A percentile compares a stretch with the other conserved stretches of the same genome.
Evolutionary conservation across 768 basidiomycete genomes (phyloP).

Genomic region (Suillus hirtellus): DNA sequence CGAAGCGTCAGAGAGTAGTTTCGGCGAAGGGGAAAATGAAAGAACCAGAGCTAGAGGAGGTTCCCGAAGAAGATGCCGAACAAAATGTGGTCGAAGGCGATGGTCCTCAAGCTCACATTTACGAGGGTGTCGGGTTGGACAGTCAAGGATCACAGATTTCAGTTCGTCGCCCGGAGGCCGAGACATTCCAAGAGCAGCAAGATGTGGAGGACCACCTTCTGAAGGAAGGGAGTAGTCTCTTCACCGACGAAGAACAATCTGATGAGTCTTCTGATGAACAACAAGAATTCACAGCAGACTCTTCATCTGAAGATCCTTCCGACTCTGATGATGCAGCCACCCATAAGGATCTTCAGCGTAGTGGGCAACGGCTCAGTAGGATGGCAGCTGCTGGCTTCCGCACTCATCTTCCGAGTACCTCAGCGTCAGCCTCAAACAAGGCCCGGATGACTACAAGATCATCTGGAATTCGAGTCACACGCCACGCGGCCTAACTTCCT

Average conservation of each 20-base stretch:
- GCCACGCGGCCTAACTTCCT: not conserved
- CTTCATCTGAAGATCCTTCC: conserved; percentile 15
- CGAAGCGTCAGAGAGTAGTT: not conserved
- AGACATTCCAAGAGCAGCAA: conserved; percentile 22
- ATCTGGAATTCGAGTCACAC: not conserved
- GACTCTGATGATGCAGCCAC: conserved; percentile 34
- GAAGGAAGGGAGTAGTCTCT: not conserved
- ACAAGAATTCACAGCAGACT: conserved; percentile 3
- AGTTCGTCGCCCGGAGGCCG: conserved; percentile 8
- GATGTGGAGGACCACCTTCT: conserved; percentile 27
- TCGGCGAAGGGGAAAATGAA: conserved; percentile 15
- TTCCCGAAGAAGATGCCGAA: conserved; percentile 14
- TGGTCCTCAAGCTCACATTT: not conserved
- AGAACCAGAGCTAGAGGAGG: conserved; percentile 4
- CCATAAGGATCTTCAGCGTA: conserved; percentile 18
- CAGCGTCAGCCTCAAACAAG: not conserved
- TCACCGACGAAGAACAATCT: not conserved
- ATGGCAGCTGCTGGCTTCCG: conserved; percentile 15
- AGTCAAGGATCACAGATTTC: not conserved
- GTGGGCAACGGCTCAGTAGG: conserved; percentile 18
- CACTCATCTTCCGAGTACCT: not conserved
- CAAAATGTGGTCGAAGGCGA: not conserved
- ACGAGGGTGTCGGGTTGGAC: not conserved
- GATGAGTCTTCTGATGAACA: not conserved
- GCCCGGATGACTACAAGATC: not conserved